Conservation (phyloP, 495 filamentous ascomycete species). For the Penicillium odoratum region DNA sequence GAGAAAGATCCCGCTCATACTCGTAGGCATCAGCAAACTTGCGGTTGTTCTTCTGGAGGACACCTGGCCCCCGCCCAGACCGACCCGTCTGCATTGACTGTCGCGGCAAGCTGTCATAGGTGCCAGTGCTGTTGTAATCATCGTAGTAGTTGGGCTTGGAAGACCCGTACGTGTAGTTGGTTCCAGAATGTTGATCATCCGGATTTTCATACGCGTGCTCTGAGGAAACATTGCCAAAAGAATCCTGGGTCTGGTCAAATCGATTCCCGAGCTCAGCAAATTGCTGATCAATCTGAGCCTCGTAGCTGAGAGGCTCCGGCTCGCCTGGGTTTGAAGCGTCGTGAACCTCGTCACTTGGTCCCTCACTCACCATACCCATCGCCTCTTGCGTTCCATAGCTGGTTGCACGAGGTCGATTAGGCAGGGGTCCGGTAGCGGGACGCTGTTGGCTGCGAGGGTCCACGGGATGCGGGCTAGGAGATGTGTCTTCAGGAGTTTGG, state of each 20-base stretch:
- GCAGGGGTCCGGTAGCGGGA: conserved; percentile 36
- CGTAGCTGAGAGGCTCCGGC: conserved; percentile 39
- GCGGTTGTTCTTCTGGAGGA: conserved; percentile 78
- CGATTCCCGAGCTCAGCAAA: conserved; percentile 43
- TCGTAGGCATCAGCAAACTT: conserved; percentile 93
- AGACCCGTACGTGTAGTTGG: conserved; percentile 39
- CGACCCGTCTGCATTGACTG: conserved; percentile 47
- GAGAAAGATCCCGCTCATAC: conserved; percentile 60
- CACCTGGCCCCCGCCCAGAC: conserved; percentile 47
- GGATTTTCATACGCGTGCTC: conserved; percentile 38
- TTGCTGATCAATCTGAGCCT: conserved; percentile 47
- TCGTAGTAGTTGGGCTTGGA: conserved; percentile 50
- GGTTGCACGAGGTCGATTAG: conserved; percentile 32
- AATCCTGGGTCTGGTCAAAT: conserved; percentile 32
- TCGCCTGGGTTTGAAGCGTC: conserved; percentile 12
- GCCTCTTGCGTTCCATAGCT: conserved; percentile 41
- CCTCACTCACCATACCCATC: conserved; percentile 33
- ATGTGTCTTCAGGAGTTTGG: conserved; percentile 41
- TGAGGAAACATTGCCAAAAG: conserved; percentile 33
- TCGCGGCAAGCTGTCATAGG: conserved; percentile 40
- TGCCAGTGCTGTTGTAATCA: conserved; percentile 32
- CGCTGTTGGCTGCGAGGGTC: conserved; percentile 30
- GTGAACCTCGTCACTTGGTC: conserved; percentile 33
- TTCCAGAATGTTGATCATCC: conserved; percentile 39
- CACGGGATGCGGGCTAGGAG: conserved; percentile 29